A percentile compares a stretch with the other conserved stretches of the same genome.
phyloP scores from a whole-genome alignment of 1,284 basidiomycete species.

The Sparassis latifolia region DNA sequence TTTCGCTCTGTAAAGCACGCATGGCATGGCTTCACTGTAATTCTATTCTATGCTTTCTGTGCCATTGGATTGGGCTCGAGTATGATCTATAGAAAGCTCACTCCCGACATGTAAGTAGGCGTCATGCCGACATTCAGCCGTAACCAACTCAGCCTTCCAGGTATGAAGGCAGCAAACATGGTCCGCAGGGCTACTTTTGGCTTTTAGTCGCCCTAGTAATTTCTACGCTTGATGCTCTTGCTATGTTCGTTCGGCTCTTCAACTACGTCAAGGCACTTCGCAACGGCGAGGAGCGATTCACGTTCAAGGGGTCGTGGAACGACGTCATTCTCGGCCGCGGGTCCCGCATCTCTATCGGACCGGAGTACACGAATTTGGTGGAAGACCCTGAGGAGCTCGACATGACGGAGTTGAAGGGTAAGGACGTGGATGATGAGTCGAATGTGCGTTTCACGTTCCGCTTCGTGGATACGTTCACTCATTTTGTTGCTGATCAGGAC shows the following conservation, averaged over 20 bases:
- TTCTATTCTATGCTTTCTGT: constrained; percentile 51
- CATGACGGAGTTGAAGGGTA: constrained; percentile 29
- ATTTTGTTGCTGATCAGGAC: constrained; percentile 17
- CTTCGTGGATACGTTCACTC: constrained; percentile 12
- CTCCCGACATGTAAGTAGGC: constrained; percentile 66
- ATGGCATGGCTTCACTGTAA: constrained; percentile 46
- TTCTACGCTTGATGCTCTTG: constrained; percentile 50
- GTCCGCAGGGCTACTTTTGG: constrained; percentile 43
- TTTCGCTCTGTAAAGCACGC: constrained; percentile 68
- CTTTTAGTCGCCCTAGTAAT: constrained; percentile 50
- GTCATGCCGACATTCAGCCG: not conserved
- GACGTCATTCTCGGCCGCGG: constrained; percentile 47
- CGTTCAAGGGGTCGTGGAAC: constrained; percentile 47
- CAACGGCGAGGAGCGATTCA: constrained; percentile 35
- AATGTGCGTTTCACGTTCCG: constrained; percentile 23
- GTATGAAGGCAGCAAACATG: constrained; percentile 65
- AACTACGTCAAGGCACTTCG: constrained; percentile 33
- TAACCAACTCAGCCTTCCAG: constrained; percentile 27
- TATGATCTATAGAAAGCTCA: constrained; percentile 64
- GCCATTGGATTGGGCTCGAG: constrained; percentile 58
- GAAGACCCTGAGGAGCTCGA: constrained; percentile 47
- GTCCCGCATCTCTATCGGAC: constrained; percentile 13
- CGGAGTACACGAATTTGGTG: constrained; percentile 48
- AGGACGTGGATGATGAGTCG: constrained; percentile 15
- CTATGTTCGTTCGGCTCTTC: constrained; percentile 41